phyloP scores from a whole-genome alignment of 2,329 filamentous ascomycete genomes.

The Epichloe sibirici region DNA sequence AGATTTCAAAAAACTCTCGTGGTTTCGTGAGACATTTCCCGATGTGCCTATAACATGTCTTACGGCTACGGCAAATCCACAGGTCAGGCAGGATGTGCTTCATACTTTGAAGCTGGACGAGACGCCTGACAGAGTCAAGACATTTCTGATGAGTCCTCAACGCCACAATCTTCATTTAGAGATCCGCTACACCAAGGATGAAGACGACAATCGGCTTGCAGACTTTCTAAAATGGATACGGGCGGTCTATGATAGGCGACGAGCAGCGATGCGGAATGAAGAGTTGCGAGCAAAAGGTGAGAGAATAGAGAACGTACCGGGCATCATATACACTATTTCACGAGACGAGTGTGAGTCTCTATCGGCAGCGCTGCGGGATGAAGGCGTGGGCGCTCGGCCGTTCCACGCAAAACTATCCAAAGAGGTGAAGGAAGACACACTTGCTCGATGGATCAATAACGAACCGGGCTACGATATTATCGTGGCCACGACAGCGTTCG shows the following conservation, averaged over 20 bases:
- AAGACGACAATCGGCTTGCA: slow-evolving; percentile 57
- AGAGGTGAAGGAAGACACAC: slow-evolving; percentile 57
- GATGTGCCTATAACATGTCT: slow-evolving; percentile 84
- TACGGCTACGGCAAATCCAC: slow-evolving; percentile 77
- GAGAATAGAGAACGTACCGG: slow-evolving; percentile 52
- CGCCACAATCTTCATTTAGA: slow-evolving; percentile 85
- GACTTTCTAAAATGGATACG: slow-evolving; percentile 70
- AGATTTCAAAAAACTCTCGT: slow-evolving; percentile 75
- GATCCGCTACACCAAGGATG: slow-evolving; percentile 68
- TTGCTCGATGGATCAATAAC: slow-evolving; percentile 61
- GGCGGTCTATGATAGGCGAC: slow-evolving; percentile 57
- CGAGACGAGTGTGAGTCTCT: slow-evolving; percentile 64
- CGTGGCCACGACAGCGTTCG: slow-evolving; percentile 89
- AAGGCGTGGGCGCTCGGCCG: slow-evolving; percentile 61
- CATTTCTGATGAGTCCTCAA: slow-evolving; percentile 74
- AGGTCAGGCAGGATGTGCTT: slow-evolving; percentile 74
- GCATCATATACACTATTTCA: slow-evolving; percentile 70
- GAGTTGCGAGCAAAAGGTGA: slow-evolving; percentile 44
- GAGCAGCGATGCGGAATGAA: slow-evolving; percentile 41
- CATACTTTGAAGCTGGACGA: slow-evolving; percentile 56
- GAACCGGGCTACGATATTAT: slow-evolving; percentile 76
- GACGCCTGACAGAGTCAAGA: slow-evolving; percentile 45
- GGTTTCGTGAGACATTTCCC: slow-evolving; percentile 73
- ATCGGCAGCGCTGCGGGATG: slow-evolving; percentile 49
- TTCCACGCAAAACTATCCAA: slow-evolving; percentile 60